phyloP scores from a whole-genome alignment of 1,284 basidiomycete species.

The Athelia psychrophila region DNA sequence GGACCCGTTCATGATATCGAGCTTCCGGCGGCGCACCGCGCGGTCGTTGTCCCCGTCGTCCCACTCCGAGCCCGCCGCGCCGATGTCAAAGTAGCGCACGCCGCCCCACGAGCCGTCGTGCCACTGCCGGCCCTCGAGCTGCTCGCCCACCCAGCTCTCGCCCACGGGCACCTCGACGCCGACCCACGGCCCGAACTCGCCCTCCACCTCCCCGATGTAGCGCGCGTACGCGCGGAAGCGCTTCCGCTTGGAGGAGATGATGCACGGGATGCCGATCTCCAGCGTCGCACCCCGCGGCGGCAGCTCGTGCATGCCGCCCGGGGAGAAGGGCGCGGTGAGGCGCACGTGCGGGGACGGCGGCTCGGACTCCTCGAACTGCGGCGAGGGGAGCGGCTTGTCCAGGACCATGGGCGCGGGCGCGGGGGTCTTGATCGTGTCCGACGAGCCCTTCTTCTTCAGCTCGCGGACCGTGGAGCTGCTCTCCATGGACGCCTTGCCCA shows the following conservation, averaged over 20 bases:
- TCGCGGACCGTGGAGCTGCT: conserved; percentile 24
- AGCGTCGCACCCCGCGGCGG: conserved; percentile 66
- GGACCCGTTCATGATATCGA: conserved; percentile 12
- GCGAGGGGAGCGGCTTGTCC: not conserved
- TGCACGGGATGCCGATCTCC: conserved; percentile 88
- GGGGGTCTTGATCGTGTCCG: conserved; percentile 33
- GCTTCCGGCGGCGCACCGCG: conserved; percentile 16
- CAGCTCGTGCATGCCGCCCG: conserved; percentile 1
- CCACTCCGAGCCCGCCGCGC: conserved; percentile 50
- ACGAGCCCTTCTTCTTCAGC: conserved; percentile 31
- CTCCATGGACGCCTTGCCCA: conserved; percentile 23
- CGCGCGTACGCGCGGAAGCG: conserved; percentile 85
- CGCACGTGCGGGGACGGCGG: too few relatives aligned
- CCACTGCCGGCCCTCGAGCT: conserved; percentile 65
- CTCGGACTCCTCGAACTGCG: not conserved
- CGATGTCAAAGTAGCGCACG: conserved; percentile 77
- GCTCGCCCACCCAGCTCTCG: conserved; percentile 52
- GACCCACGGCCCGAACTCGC: conserved; percentile 84
- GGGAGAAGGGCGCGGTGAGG: not conserved
- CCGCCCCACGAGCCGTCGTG: conserved; percentile 82
- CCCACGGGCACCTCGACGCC: conserved; percentile 84
- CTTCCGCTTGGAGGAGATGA: conserved; percentile 79
- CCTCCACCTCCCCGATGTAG: conserved; percentile 84
- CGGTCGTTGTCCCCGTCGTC: conserved; percentile 28
- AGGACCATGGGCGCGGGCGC: conserved; percentile 5